Evolutionary conservation across 768 basidiomycete genomes (phyloP).

Genomic region (Hygrophoropsis aurantiaca): DNA sequence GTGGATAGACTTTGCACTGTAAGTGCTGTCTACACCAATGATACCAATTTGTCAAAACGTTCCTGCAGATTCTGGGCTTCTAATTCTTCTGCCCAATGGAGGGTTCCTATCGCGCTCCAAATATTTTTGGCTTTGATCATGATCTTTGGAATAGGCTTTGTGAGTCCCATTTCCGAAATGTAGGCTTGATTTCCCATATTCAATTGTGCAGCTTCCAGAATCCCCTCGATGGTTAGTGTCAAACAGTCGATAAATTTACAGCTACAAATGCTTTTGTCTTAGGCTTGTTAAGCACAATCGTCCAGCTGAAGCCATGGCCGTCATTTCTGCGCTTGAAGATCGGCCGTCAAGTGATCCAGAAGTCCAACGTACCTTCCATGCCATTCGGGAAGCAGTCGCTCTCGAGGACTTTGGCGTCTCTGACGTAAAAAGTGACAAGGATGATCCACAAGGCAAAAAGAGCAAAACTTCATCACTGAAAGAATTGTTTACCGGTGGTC

Average conservation of each 20-base stretch:
- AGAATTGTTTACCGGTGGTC: conserved; percentile 57
- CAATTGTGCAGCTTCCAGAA: conserved; percentile 46
- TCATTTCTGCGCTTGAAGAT: conserved; percentile 62
- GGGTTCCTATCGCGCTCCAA: conserved; percentile 62
- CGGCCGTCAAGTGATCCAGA: conserved; percentile 44
- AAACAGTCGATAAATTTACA: background rate
- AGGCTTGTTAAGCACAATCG: conserved; percentile 60
- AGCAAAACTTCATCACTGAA: conserved; percentile 35
- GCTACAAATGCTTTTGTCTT: background rate
- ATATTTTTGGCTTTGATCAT: conserved; percentile 55
- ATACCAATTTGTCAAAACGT: background rate
- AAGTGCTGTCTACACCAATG: conserved; percentile 12
- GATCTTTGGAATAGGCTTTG: conserved; percentile 48
- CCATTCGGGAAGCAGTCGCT: conserved; percentile 52
- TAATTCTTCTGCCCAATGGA: conserved; percentile 56
- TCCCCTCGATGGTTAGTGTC: conserved; percentile 53
- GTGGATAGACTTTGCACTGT: conserved; percentile 70
- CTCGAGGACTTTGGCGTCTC: conserved; percentile 33
- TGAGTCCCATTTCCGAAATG: conserved; percentile 26
- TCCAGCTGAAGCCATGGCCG: conserved; percentile 54
- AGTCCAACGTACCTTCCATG: conserved; percentile 52
- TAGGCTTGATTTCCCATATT: background rate
- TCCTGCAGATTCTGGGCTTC: conserved; percentile 48
- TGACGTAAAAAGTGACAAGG: conserved; percentile 5
- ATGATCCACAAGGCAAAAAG: background rate